Conservation (phyloP, 371 early-diverging fungal species). For the Batrachochytrium dendrobatidis region DNA sequence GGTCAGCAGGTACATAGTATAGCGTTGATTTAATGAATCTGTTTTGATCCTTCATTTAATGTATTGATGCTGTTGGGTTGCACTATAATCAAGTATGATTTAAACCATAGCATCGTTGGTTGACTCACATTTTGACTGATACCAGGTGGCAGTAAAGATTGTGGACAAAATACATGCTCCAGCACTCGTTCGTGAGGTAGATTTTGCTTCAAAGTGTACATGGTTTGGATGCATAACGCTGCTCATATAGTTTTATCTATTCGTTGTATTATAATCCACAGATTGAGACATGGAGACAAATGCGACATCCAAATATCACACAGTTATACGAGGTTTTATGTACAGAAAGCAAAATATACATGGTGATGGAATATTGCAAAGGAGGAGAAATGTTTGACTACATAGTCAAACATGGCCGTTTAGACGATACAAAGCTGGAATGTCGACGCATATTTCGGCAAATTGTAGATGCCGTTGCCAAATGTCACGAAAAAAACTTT, state of each 20-base stretch:
- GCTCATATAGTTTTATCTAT: background rate
- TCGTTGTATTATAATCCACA: background rate
- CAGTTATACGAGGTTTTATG: constrained; percentile 78
- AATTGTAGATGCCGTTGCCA: constrained; percentile 62
- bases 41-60: no score
- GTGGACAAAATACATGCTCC: constrained; percentile 76
- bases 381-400: constrained; percentile 71
- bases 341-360: constrained; percentile 72
- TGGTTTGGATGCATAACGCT: background rate
- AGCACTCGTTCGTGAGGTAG: constrained; percentile 60
- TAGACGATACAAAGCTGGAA: constrained; percentile 42
- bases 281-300: constrained; percentile 78
- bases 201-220: background rate
- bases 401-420: constrained; percentile 48
- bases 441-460: constrained; percentile 64
- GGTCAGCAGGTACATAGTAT: constrained; percentile 53
- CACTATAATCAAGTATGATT: no score
- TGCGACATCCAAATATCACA: constrained; percentile 78
- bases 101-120: no score
- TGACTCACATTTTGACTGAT: constrained; percentile 3
- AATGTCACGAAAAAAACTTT: constrained; percentile 69
- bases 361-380: constrained; percentile 71
- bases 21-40: constrained; percentile 5
- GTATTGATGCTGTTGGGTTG: no score
- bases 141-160: constrained; percentile 73